A percentile compares a stretch with the other conserved stretches of the same genome.
phyloP scores from a whole-genome alignment of 495 filamentous ascomycete genomes.

The Xanthoparmelia taractica region DNA sequence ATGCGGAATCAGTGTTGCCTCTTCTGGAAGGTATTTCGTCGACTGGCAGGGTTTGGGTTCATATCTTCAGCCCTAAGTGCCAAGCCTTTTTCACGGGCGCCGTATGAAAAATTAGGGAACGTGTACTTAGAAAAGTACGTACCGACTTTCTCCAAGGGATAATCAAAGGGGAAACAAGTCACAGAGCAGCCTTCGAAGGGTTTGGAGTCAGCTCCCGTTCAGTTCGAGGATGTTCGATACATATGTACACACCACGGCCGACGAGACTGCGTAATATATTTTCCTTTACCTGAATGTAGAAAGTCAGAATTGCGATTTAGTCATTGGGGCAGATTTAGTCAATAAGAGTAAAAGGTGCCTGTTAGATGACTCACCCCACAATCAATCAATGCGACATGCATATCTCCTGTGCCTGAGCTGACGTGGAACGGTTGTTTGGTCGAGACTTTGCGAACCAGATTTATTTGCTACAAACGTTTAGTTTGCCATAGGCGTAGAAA shows the following conservation, averaged over 20 bases:
- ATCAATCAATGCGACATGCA: slow-evolving; percentile 91
- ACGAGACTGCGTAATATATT: slow-evolving; percentile 96
- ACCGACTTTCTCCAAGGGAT: slow-evolving; percentile 87
- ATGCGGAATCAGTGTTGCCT: not conserved
- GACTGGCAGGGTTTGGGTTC: too few species aligned
- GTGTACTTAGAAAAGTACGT: slow-evolving; percentile 48
- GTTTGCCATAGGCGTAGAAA: not conserved
- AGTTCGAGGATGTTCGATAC: not conserved
- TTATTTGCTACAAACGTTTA: slow-evolving; percentile 52
- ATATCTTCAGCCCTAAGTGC: too few species aligned
- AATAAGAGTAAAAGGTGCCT: not conserved
- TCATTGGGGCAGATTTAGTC: not conserved
- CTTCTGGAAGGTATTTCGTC: not conserved
- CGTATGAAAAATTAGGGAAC: slow-evolving; percentile 30
- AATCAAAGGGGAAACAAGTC: slow-evolving; percentile 91
- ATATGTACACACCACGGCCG: slow-evolving; percentile 44
- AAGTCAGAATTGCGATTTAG: not conserved
- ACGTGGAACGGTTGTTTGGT: slow-evolving; percentile 98
- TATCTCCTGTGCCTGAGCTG: slow-evolving; percentile 64
- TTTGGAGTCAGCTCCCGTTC: slow-evolving; percentile 32
- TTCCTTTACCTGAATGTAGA: slow-evolving; percentile 54
- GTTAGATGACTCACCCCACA: slow-evolving; percentile 59
- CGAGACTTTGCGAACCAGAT: slow-evolving; percentile 88
- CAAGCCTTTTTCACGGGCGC: too few species aligned
- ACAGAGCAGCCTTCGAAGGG: slow-evolving; percentile 47